Percentiles rank a stretch among this genome's conserved stretches.
Evolutionary conservation across 1,139 yeast species (phyloP).

Genomic region (Candida gigantensis): DNA sequence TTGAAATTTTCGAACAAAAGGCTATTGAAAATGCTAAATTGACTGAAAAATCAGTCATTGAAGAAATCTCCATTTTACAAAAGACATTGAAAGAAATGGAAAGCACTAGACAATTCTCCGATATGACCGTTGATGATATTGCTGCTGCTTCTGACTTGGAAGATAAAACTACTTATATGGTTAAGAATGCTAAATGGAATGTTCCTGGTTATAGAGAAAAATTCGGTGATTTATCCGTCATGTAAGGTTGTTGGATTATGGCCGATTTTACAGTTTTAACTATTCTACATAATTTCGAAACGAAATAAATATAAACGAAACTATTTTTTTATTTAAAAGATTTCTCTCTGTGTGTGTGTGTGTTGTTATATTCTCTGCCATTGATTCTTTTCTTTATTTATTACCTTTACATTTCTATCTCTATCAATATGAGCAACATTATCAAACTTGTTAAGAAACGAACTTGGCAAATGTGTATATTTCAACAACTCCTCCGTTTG

Average conservation of each 20-base stretch:
- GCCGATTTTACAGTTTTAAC: too few relatives aligned
- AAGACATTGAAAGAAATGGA: slow-evolving; percentile 91
- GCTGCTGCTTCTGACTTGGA: slow-evolving; percentile 97
- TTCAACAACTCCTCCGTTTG: slow-evolving; percentile 13
- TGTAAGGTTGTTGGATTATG: slow-evolving; percentile 56
- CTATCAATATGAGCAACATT: slow-evolving; percentile 18
- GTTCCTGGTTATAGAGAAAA: slow-evolving; percentile 98
- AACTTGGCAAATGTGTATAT: slow-evolving; percentile 18
- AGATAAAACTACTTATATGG: slow-evolving; percentile 92
- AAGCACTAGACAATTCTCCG: slow-evolving; percentile 96
- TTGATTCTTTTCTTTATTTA: slow-evolving; percentile 7
- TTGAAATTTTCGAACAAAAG: slow-evolving; percentile 90
- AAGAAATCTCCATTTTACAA: slow-evolving; percentile 83
- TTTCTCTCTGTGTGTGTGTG: too few relatives aligned
- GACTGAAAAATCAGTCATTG: slow-evolving; percentile 85
- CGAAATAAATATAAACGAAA: neutral
- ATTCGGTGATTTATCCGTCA: slow-evolving; percentile 93
- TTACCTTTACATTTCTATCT: neutral
- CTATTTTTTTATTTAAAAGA: too few relatives aligned
- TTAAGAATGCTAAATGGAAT: slow-evolving; percentile 96
- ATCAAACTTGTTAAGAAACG: slow-evolving; percentile 18
- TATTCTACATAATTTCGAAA: neutral
- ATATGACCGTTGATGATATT: slow-evolving; percentile 93
- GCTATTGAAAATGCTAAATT: slow-evolving; percentile 95
- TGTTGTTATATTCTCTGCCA: slow-evolving; percentile 7